Conservation (phyloP, 177 flowering plant species). For the Tripterygium wilfordii region DNA sequence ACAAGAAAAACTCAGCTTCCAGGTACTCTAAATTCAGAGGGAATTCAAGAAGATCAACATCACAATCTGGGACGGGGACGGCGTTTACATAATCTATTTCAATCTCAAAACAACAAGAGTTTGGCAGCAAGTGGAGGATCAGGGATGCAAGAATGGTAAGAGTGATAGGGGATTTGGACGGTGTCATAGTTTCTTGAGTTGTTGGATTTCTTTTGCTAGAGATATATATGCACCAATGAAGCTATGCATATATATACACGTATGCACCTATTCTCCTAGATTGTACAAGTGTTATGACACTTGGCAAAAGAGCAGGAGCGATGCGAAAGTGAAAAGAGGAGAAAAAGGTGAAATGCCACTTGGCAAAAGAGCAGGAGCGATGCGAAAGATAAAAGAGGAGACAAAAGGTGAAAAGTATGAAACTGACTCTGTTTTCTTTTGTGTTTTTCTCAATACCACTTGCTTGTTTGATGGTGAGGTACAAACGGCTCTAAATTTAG, state of each 20-base stretch:
- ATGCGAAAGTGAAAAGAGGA: too few relatives aligned
- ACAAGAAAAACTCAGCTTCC: constrained; percentile 81
- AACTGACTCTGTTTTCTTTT: too few relatives aligned
- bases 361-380: too few relatives aligned
- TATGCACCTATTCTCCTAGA: too few relatives aligned
- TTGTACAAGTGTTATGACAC: too few relatives aligned
- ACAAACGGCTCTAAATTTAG: too few relatives aligned
- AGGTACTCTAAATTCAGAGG: constrained; percentile 76
- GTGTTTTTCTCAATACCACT: too few relatives aligned
- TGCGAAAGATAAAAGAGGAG: too few relatives aligned
- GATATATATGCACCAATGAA: not conserved
- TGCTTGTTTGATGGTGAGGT: too few relatives aligned
- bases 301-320: too few relatives aligned
- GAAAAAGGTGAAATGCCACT: too few relatives aligned
- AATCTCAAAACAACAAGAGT: not conserved
- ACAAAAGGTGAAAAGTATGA: too few relatives aligned
- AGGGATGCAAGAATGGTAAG: not conserved
- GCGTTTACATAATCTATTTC: not conserved
- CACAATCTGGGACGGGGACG: constrained; percentile 25
- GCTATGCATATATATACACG: not conserved
- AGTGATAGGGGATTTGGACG: not conserved
- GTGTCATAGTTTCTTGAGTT: not conserved
- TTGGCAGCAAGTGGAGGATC: constrained; percentile 1
- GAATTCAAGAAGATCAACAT: constrained; percentile 54
- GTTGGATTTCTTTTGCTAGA: not conserved